These are phyloP conservation scores for Tricholomella constricta DNA, from an alignment of 768 basidiomycete genomes.

Conservation along the genomic window DNA sequence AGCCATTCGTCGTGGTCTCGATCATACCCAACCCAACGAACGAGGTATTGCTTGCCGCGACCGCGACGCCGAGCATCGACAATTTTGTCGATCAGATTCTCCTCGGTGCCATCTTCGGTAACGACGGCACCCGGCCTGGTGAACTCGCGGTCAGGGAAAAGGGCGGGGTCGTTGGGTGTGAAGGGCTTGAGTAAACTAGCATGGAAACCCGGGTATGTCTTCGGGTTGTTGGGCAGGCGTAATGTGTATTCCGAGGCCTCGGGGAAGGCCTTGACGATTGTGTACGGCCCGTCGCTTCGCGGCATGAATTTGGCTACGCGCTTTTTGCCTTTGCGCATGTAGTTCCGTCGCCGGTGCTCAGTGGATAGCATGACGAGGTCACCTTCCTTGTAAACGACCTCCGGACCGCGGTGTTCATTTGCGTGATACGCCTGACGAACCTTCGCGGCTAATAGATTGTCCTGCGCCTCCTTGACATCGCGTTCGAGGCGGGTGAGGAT, in stretches of 20 bases:
- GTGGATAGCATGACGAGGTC: conserved; percentile 41
- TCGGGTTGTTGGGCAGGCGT: neutral
- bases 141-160: conserved; percentile 30
- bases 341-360: conserved; percentile 28
- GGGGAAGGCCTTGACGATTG: conserved; percentile 10
- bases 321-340: conserved; percentile 27
- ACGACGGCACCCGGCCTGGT: conserved; percentile 21
- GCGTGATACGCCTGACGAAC: conserved; percentile 31
- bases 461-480: conserved; percentile 30
- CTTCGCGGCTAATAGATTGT: conserved; percentile 29
- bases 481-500: neutral
- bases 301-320: conserved; percentile 46
- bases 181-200: conserved; percentile 7
- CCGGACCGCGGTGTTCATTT: conserved; percentile 24
- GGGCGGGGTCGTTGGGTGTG: neutral
- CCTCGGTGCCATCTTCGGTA: conserved; percentile 23
- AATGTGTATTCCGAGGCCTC: conserved; percentile 13
- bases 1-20: conserved; percentile 29
- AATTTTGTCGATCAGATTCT: conserved; percentile 28
- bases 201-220: neutral
- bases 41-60: conserved; percentile 27
- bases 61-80: conserved; percentile 24
- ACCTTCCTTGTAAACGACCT: conserved; percentile 28
- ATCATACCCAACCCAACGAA: conserved; percentile 31
- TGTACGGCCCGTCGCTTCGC: conserved; percentile 32